Conservation (phyloP, 495 filamentous ascomycete genomes). For the Paragyromitra xinjiangensis region DNA sequence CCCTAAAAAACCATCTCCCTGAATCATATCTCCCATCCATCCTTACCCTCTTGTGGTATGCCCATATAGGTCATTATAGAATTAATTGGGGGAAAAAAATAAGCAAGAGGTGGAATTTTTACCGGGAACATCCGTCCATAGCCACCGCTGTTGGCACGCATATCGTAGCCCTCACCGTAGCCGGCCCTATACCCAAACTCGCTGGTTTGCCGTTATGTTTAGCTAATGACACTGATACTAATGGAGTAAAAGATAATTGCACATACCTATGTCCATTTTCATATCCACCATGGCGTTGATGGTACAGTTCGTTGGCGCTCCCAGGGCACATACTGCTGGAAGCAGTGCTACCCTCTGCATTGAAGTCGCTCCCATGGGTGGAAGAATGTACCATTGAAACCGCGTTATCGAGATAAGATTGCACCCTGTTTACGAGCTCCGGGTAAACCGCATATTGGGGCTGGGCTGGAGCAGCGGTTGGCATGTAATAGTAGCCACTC, state of each 20-base stretch:
- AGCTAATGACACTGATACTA: background rate
- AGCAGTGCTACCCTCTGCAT: constrained; percentile 8
- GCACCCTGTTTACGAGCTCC: constrained; percentile 33
- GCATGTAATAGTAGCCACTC: constrained; percentile 24
- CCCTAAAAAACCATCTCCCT: background rate
- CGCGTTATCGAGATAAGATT: constrained; percentile 23
- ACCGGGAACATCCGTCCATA: constrained; percentile 41
- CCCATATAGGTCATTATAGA: background rate
- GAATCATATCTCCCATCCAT: background rate
- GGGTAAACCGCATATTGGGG: constrained; percentile 36
- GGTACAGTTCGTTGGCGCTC: constrained; percentile 27
- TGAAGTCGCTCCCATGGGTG: constrained; percentile 14
- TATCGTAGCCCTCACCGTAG: constrained; percentile 1
- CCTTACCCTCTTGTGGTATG: background rate
- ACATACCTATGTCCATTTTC: constrained; percentile 8
- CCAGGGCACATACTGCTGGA: constrained; percentile 26
- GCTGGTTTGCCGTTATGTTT: background rate
- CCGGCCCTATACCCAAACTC: background rate
- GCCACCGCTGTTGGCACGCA: constrained; percentile 40
- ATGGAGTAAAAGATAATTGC: background rate
- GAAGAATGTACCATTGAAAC: constrained; percentile 13
- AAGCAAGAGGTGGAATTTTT: background rate
- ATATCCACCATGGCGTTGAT: background rate
- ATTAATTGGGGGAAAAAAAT: background rate
- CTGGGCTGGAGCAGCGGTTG: background rate